Evolutionary conservation across 306 rosid species (phyloP), one percentile per base, ranked within the genome.

Genomic region (Medicago ruthenica): DNA sequence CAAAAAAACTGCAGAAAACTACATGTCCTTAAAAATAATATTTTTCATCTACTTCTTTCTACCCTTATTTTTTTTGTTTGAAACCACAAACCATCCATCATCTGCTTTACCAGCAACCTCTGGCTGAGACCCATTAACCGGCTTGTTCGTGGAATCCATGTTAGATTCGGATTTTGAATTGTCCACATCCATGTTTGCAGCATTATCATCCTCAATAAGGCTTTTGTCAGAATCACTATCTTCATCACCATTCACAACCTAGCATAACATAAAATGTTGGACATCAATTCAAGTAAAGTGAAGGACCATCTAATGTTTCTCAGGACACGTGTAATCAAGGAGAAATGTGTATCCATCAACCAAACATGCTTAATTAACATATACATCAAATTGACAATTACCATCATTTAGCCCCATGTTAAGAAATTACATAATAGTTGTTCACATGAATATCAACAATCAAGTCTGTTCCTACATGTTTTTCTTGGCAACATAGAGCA

Each of bases 1-100:
- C 39, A 37, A 71, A 9, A 51, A 36, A 18, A 36, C 18, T 3
- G 24, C 36, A 31, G 36, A 51, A 11, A n/a, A 57, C n/a, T 40
- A 69, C 69, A 57, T 31, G 14, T 36, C 36, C 67, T 31, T n/a
- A 10, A 17, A 41, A 76, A 11, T 39, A 17, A 27, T 11, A 48
- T 2, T 24, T 14, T 58, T 77, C 44, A 53, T 74, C 82, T 90
- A 87, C 68, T 83, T 84, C 68, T 80, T 86, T 71, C 74, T 82
- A 45, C 87, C 87, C 73, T 82, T 86, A 51, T 53, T 88, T 69
- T 57, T 76, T 70, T 66, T 81, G 9, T 84, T 71, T 12, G 88
- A 60, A 50, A 93, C 93, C 42, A 58, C 79, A 57, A 73, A 84
- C 95, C 88, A 90, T 82, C 85, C 95, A 77, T 86, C 91, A 75